Conservation (phyloP, 2,329 filamentous ascomycete genomes). For the Arachnomyces sp. region DNA sequence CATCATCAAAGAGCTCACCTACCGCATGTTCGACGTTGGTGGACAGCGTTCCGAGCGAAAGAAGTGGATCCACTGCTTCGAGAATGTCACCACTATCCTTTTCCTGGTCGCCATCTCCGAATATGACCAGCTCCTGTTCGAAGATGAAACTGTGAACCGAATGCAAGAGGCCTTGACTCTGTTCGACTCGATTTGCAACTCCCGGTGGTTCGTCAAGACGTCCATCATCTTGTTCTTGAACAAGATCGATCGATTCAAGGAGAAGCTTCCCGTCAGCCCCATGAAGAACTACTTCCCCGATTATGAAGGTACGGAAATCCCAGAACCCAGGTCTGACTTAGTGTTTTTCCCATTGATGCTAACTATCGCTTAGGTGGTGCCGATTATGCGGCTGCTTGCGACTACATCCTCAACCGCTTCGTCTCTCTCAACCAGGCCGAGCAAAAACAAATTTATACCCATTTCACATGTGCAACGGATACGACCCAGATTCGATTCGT, state of each 20-base stretch:
- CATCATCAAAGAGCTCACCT: slow-evolving; percentile 88
- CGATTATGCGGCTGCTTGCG: slow-evolving; percentile 90
- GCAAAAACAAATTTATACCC: slow-evolving; percentile 99
- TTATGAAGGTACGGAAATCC: slow-evolving; percentile 53
- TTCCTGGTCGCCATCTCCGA: slow-evolving; percentile 96
- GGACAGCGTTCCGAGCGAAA: slow-evolving; percentile 93
- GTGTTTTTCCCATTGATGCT: slow-evolving; percentile 12
- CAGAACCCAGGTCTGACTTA: slow-evolving; percentile 11
- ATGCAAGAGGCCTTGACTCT: slow-evolving; percentile 66
- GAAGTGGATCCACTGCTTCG: slow-evolving; percentile 99
- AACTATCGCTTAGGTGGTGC: slow-evolving; percentile 59
- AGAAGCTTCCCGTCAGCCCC: slow-evolving; percentile 64
- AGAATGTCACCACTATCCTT: slow-evolving; percentile 93
- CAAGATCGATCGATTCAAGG: slow-evolving; percentile 70
- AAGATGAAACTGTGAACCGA: slow-evolving; percentile 84
- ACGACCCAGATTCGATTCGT: slow-evolving; percentile 99
- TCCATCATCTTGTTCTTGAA: slow-evolving; percentile 67
- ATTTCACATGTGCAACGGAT: slow-evolving; percentile 98
- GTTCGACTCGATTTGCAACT: slow-evolving; percentile 68
- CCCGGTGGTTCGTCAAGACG: slow-evolving; percentile 64
- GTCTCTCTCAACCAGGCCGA: slow-evolving; percentile 98
- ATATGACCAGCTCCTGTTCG: slow-evolving; percentile 92
- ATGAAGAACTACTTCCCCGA: slow-evolving; percentile 73
- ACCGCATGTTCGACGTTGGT: slow-evolving; percentile 96
- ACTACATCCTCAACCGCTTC: slow-evolving; percentile 98